Evolutionary conservation across 2,329 filamentous ascomycete species (phyloP).

Genomic region (Scedosporium minutisporum): DNA sequence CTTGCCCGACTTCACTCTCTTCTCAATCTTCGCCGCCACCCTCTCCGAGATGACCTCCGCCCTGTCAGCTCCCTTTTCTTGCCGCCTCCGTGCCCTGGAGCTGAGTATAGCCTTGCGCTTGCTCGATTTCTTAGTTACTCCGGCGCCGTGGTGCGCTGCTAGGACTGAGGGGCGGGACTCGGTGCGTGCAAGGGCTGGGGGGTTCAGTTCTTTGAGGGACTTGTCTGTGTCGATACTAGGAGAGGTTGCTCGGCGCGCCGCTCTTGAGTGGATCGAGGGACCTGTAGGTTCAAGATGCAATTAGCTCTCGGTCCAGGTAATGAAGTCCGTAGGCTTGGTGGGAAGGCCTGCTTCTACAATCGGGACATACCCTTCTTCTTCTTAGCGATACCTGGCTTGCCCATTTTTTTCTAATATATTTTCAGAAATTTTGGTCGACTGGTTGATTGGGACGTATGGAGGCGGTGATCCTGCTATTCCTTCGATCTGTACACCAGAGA

Average conservation of each 20-base stretch:
- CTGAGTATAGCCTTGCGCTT: constrained; percentile 45
- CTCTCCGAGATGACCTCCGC: constrained; percentile 51
- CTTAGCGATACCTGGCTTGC: not conserved
- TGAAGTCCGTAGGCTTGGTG: not conserved
- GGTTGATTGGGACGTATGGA: no score
- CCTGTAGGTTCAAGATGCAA: constrained; percentile 25
- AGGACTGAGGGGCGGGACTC: constrained; percentile 54
- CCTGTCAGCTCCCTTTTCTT: constrained; percentile 48
- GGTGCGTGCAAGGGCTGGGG: constrained; percentile 28
- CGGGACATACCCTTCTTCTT: not conserved
- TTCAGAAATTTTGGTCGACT: no score
- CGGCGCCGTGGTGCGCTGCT: constrained; percentile 55
- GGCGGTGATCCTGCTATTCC: no score
- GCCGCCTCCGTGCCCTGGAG: constrained; percentile 42
- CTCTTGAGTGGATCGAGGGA: constrained; percentile 61
- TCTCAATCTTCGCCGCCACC: constrained; percentile 44
- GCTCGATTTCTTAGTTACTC: constrained; percentile 59
- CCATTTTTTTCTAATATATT: not conserved
- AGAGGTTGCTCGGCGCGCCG: constrained; percentile 61
- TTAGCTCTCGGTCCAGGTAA: not conserved
- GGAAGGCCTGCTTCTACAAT: not conserved
- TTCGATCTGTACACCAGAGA: no score
- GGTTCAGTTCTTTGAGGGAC: constrained; percentile 51
- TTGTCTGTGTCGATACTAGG: constrained; percentile 64
- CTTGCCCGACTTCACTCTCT: constrained; percentile 40